phyloP scores from a whole-genome alignment of 441 rosid genomes.

The Geranium incanum region DNA sequence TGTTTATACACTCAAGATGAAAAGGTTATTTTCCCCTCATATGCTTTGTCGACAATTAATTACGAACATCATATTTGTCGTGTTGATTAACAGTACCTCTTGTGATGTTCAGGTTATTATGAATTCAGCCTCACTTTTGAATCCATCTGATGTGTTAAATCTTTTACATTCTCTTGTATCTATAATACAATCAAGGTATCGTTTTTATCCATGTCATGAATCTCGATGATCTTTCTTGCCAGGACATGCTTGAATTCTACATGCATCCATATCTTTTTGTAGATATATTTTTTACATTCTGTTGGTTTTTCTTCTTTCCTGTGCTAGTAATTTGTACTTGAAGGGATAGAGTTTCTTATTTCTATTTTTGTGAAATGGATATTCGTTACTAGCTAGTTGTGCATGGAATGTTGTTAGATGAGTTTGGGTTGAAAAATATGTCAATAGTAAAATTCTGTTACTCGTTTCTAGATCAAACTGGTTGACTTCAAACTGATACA shows the following conservation, averaged over 20 bases:
- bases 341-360: background rate
- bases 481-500: background rate
- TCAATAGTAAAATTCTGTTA: background rate
- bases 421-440: background rate
- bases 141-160: slow-evolving; percentile 67
- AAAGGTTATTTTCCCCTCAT: slow-evolving; percentile 41
- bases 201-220: slow-evolving; percentile 3
- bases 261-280: background rate
- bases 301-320: background rate
- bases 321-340: background rate
- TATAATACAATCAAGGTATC: slow-evolving; percentile 67
- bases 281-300: background rate
- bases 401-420: background rate
- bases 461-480: background rate
- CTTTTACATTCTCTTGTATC: slow-evolving; percentile 61
- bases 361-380: no score
- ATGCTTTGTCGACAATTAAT: background rate
- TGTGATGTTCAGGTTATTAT: slow-evolving; percentile 54
- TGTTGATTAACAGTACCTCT: background rate
- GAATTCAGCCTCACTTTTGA: slow-evolving; percentile 63
- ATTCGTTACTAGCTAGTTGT: no score
- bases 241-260: background rate
- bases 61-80: background rate
- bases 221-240: background rate
- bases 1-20: slow-evolving; percentile 82